Evolutionary conservation across 768 basidiomycete species (phyloP).

Genomic region (Collybiopsis confluens): DNA sequence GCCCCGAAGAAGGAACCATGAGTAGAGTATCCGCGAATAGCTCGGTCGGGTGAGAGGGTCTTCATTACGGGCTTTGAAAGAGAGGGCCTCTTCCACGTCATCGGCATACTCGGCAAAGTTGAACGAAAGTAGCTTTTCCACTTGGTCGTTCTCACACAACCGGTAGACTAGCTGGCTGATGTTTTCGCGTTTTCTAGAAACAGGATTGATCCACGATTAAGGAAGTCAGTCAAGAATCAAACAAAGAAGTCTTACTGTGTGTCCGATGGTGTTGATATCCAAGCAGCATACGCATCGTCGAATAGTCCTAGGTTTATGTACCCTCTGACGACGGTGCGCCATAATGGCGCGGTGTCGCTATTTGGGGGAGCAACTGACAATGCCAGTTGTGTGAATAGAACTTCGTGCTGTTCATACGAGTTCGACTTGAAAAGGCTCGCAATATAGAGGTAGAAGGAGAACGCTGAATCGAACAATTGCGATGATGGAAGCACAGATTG

Average conservation of each 20-base stretch:
- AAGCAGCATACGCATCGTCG: constrained; percentile 82
- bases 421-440: constrained; percentile 68
- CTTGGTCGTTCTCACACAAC: constrained; percentile 89
- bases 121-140: constrained; percentile 72
- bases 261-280: constrained; percentile 72
- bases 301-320: constrained; percentile 69
- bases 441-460: constrained; percentile 75
- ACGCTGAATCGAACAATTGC: constrained; percentile 54
- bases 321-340: constrained; percentile 76
- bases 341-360: constrained; percentile 62
- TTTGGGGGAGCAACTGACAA: constrained; percentile 60
- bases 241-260: constrained; percentile 85
- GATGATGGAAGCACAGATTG: constrained; percentile 55
- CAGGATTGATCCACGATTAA: constrained; percentile 7
- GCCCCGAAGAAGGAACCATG: constrained; percentile 84
- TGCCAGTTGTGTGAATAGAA: constrained; percentile 74
- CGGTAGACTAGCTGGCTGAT: constrained; percentile 79
- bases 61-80: constrained; percentile 91
- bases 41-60: constrained; percentile 83
- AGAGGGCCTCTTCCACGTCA: constrained; percentile 83
- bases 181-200: constrained; percentile 71
- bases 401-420: constrained; percentile 54
- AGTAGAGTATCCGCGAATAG: constrained; percentile 90
- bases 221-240: constrained; percentile 18
- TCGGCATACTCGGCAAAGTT: constrained; percentile 82